These are phyloP conservation scores for Phallus indusiatus DNA, from an alignment of 768 basidiomycete species.

Conservation along the genomic window DNA sequence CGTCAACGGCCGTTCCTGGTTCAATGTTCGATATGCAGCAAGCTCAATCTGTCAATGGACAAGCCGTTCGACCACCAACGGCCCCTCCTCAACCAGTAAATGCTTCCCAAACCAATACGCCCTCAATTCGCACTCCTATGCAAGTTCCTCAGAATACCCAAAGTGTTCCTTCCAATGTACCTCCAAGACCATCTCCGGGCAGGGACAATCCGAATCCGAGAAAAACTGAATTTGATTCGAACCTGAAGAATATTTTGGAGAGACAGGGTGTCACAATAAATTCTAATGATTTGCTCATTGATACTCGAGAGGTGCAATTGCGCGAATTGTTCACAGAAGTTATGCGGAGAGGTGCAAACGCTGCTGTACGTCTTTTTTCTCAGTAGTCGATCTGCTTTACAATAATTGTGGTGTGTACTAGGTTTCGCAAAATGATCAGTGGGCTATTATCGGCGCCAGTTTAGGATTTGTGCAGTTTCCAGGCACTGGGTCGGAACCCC, in stretches of 20 bases:
- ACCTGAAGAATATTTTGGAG: conserved; percentile 39
- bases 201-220: conserved; percentile 39
- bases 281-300: conserved; percentile 34
- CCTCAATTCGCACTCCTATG: conserved; percentile 38
- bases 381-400: not conserved
- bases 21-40: not conserved
- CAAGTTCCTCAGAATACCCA: not conserved
- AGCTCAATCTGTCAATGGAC: not conserved
- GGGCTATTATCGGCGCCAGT: conserved; percentile 59
- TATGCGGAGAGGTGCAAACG: conserved; percentile 45
- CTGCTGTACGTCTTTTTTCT: conserved; percentile 29
- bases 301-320: conserved; percentile 50
- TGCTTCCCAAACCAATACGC: conserved; percentile 26
- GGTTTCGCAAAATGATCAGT: conserved; percentile 48
- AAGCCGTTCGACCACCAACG: conserved; percentile 1
- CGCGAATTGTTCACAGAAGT: conserved; percentile 50
- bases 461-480: conserved; percentile 61
- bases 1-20: not conserved
- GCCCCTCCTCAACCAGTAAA: conserved; percentile 28
- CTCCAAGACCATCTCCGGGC: conserved; percentile 12
- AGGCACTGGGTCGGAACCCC: conserved; percentile 48
- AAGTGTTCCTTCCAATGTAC: not conserved
- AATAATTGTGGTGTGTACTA: conserved; percentile 18
- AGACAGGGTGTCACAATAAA: conserved; percentile 34
- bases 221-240: conserved; percentile 35